phyloP scores from a whole-genome alignment of 345 rosid species.

The Arabidopsis arenosa region DNA sequence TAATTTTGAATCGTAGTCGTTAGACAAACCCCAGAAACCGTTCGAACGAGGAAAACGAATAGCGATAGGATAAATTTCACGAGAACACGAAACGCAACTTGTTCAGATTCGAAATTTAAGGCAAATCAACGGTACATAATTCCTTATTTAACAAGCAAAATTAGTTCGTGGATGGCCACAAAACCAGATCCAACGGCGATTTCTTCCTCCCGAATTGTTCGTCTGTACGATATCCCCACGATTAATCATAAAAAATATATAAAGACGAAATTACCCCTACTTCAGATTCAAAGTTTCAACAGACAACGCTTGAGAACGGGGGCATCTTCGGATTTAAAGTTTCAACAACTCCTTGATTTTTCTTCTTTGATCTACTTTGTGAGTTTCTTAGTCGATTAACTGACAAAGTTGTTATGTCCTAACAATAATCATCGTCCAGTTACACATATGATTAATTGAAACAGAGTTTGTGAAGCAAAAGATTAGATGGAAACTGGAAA shows the following conservation, averaged over 20 bases:
- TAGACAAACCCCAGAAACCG: neutral
- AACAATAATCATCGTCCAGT: neutral
- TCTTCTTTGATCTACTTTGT: neutral
- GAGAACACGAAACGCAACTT: neutral
- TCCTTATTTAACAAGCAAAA: neutral
- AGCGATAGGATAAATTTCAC: no score
- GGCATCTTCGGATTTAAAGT: neutral
- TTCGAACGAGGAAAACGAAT: neutral
- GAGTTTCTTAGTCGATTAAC: neutral
- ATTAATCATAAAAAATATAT: neutral
- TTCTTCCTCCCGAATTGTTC: conserved; percentile 35
- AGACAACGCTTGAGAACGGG: neutral
- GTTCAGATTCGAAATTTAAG: neutral
- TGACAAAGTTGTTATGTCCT: no score
- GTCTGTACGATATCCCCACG: conserved; percentile 29
- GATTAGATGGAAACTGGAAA: neutral
- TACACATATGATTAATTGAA: no score
- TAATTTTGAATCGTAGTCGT: conserved; percentile 19
- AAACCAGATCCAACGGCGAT: conserved; percentile 41
- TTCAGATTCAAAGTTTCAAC: neutral
- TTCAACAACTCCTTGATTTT: neutral
- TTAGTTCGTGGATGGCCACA: conserved; percentile 32
- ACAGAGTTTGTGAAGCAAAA: neutral
- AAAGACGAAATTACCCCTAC: neutral
- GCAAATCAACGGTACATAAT: neutral